Conservation (phyloP, 257 asterid genomes). For the Scutellaria minor region DNA sequence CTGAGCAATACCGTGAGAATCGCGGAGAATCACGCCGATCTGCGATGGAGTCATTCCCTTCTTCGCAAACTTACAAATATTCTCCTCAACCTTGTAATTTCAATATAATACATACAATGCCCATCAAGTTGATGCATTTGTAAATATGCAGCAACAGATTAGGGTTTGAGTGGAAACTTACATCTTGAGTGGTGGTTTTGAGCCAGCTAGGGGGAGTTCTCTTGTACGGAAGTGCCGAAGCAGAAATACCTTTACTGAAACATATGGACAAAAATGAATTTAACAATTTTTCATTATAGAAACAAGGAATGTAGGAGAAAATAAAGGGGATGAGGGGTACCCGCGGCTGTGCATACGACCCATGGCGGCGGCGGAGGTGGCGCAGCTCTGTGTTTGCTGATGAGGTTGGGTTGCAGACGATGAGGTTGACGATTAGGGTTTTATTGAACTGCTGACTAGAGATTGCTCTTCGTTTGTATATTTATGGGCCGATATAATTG, state of each 20-base stretch:
- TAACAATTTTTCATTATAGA: background rate
- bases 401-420: conserved; percentile 3
- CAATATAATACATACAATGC: background rate
- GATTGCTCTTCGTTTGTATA: background rate
- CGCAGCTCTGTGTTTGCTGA: conserved; percentile 33
- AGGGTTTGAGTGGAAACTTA: conserved; percentile 1
- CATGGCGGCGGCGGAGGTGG: conserved; percentile 62
- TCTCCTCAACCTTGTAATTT: conserved; percentile 47
- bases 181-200: conserved; percentile 49
- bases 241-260: conserved; percentile 57
- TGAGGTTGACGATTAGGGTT: conserved; percentile 42
- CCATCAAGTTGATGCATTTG: background rate
- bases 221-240: conserved; percentile 59
- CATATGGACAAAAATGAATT: background rate
- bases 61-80: conserved; percentile 54
- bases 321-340: conserved; percentile 34
- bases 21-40: conserved; percentile 61
- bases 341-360: conserved; percentile 96
- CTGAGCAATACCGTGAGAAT: conserved; percentile 59
- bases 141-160: background rate
- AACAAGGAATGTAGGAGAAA: background rate
- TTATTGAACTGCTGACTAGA: background rate
- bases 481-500: conserved; percentile 23
- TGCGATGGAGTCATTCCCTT: conserved; percentile 56
- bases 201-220: conserved; percentile 56